These are phyloP conservation scores for Pseudogymnoascus sp. DNA, from an alignment of 2,329 filamentous ascomycete genomes.

Conservation along the genomic window DNA sequence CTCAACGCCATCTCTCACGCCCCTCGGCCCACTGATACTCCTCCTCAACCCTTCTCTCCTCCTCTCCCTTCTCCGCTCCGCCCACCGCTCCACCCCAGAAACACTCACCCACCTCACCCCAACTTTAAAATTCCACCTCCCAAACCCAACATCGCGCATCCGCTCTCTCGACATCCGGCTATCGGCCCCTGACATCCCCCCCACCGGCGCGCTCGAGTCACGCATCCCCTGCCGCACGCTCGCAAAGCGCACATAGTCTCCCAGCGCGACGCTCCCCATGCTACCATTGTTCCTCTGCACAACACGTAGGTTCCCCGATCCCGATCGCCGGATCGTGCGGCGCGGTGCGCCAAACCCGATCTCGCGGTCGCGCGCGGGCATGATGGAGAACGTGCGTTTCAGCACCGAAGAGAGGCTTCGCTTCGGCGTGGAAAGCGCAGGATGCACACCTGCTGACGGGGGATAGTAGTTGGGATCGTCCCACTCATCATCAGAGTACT, in stretches of 20 bases:
- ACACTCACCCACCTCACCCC: constrained; percentile 40
- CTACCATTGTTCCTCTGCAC: constrained; percentile 42
- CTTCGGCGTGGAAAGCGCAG: constrained; percentile 34
- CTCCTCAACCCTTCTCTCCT: constrained; percentile 48
- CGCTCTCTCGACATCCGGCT: constrained; percentile 3
- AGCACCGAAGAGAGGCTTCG: constrained; percentile 38
- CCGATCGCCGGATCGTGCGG: constrained; percentile 48
- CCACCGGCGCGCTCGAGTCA: background rate
- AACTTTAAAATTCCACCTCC: constrained; percentile 25
- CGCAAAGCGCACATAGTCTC: constrained; percentile 13
- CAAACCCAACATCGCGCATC: constrained; percentile 23
- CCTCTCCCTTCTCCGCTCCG: constrained; percentile 50
- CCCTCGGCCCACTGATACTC: constrained; percentile 51
- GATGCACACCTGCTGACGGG: background rate
- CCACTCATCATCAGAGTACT: constrained; percentile 14
- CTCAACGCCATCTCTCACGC: constrained; percentile 23
- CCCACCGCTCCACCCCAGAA: constrained; percentile 43
- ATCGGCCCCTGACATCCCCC: background rate
- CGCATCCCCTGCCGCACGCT: constrained; percentile 1
- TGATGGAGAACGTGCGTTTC: constrained; percentile 50
- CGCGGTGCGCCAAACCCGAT: constrained; percentile 29
- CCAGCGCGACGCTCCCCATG: constrained; percentile 16
- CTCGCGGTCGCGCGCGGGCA: constrained; percentile 38
- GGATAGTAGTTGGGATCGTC: constrained; percentile 10
- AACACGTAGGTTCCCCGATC: constrained; percentile 52